Evolutionary conservation across 495 filamentous ascomycete species (phyloP), one percentile per base, ranked within the genome.

Genomic region (Podospora australis): DNA sequence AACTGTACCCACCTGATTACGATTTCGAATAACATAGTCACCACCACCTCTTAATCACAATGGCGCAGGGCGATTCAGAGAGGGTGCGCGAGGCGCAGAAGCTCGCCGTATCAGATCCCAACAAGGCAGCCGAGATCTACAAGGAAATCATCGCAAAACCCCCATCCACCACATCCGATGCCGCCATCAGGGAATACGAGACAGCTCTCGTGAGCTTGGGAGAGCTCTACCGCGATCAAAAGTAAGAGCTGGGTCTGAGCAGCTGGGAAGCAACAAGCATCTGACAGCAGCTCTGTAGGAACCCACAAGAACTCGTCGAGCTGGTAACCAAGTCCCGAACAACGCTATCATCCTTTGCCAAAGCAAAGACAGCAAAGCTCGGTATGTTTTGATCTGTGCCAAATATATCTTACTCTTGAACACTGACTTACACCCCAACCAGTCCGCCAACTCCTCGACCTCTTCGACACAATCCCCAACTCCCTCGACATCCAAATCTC

Each of bases 311-410:
- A 65, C 86, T 99, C 41, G 88, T 92, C 41, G 86, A 89, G 53
- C 79, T 99, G 57, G 86, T 99, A 54, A 89, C 83, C 55, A 84
- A 86, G 60, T 96, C 90, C 65, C 81, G 91, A 56, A 86, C 87
- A 56, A 84, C 88, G 20, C 80, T 99, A 50, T 95, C 90, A 41
- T 89, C 87, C 53, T 97, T 97, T 64, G 91, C 92, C 50, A 96
- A 96, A 73, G 94, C 92, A 53, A 99, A 99, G 81, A 97, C 92
- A 17, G 87, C 92, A 32, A 99, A 99, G 71, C 75, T 99, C 48
- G 90, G 92, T 97, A 81, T 59, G 80, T 50, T 34, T 17, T 10
- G 16, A 20, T 22, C 14, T 34, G n/a, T n/a, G n/a, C n/a, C n/a
- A n/a, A n/a, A n/a, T n/a, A n/a, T n/a, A n/a, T n/a, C n/a, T n/a